Percentiles rank a stretch among this genome's conserved stretches.
Evolutionary conservation across 345 rosid species (phyloP).

Genomic region (Populus ilicifolia): DNA sequence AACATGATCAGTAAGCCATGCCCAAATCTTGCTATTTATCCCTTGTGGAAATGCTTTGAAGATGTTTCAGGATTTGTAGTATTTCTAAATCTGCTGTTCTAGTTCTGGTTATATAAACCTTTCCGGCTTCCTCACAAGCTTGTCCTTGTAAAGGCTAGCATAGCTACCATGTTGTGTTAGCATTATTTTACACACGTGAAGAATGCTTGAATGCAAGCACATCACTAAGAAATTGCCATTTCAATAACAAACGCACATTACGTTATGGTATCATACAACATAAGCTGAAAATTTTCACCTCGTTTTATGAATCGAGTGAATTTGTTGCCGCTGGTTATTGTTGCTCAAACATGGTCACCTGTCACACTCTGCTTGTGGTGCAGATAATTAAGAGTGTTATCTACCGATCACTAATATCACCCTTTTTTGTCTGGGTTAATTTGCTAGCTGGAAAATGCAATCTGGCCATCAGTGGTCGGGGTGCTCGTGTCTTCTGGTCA

Average conservation of each 20-base stretch:
- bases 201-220: slow-evolving; percentile 11
- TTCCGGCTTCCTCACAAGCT: no score
- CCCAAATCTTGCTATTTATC: no score
- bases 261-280: background rate
- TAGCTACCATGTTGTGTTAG: no score
- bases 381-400: background rate
- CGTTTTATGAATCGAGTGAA: background rate
- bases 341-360: background rate
- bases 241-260: background rate
- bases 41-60: no score
- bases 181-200: background rate
- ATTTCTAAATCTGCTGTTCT: no score
- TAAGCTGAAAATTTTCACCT: background rate
- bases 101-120: no score
- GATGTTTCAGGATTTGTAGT: no score
- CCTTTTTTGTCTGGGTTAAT: slow-evolving; percentile 27
- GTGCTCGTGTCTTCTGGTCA: slow-evolving; percentile 71
- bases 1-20: no score
- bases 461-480: slow-evolving; percentile 77
- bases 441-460: slow-evolving; percentile 70
- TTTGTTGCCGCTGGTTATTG: slow-evolving; percentile 8
- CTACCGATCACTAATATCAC: background rate
- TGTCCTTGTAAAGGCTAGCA: no score
- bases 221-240: background rate
- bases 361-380: background rate